Base-by-base conservation (phyloP, 1,284 basidiomycete genomes). In the Ganoderma sinense region DNA sequence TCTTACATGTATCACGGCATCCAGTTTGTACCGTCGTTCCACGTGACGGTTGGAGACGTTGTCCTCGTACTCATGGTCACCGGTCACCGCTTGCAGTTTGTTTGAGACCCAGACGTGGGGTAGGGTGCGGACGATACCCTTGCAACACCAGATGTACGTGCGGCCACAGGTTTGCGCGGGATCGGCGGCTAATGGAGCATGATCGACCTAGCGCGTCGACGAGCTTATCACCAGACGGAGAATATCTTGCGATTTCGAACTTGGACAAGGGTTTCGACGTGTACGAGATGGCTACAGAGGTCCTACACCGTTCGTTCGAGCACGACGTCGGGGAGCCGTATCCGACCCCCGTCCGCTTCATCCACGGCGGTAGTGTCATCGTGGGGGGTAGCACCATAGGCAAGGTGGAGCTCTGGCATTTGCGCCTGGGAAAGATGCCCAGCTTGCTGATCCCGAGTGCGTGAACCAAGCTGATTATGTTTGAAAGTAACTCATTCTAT, bases 251-350 rank as follows among this genome's bases (percentile, higher is more conserved):
- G 2, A 14, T 70, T 2, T 70, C 69, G 1, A 68, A 65, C 33
- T 36, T 70, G 66, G 48, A 40, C 1, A 43, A 40, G 11, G 69
- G 69, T 1, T 71, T 71, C 29, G 65, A 71, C 33, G 23, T 71
- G 1, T 71, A 71, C 36, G 36, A 56, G 8, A 29, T 67, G 5
- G 48, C 20, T 20, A 55, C 68, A 0, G 68, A 60, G 18, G 60
- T 55, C 18, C 40, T 41, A 1, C 18, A 56, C 13, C 56, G 20
- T 13, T 40, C 55, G 2, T 61, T 69, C n/a, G 14, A 8, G 0
- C 41, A 71, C 26, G 26, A 23, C 11, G 16, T 23, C 6, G 43
- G 14, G 6, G 36, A 20, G 10, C n/a, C 53, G 7, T 39, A 55
- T 23, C 26, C 69, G 0, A 59, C 56, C 3, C 69, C 69, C 2